Base-by-base conservation (phyloP, 257 asterid genomes). In the Jacaranda mimosifolia region DNA sequence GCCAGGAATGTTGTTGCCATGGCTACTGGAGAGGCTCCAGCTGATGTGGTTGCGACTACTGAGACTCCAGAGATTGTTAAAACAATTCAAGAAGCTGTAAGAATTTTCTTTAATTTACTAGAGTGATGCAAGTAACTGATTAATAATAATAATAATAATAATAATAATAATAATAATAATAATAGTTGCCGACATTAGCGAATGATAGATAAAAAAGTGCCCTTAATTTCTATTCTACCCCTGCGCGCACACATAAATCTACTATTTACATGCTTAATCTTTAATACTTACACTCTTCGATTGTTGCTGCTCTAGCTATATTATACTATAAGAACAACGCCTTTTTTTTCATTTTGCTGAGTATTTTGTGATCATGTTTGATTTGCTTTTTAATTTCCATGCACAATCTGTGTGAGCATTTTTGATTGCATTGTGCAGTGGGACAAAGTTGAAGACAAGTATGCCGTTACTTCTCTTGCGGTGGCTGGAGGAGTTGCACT, bases 401-500 rank as follows among this genome's bases (percentile, higher is more conserved):
- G 1, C 8, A 19, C 38, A 57, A 6, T 57, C 36, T 57, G 63
- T 63, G 48, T 38, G 17, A 63, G 7, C 17, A 48, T 51, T 32
- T 6, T 18, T 8, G 8, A 26, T 18, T 3, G 19, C 64, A 9
- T 68, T 48, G 15, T 77, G 40, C 79, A 93, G 98, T 94, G 98
- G 98, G 94, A 89, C 46, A 94, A 90, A 85, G 84, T 92, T 38
- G 98, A 94, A 6, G 97, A 94, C 85, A 94, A 94, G 82, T 94
- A 94, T 35, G 98, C 98, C 19, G 97, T 94, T 73, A 76, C 82
- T 82, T 89, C 97, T 74, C 84, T 94, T 51, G 97, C 80, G 7
- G 92, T 86, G 79, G 94, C 97, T 36, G 93, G 84, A 77, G 83
- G 68, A 63, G 73, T 94, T 51, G 96, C 91, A 14, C 84, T 92